A percentile compares a stretch with the other conserved stretches of the same genome.
Evolutionary conservation across 192 early-diverging fungal species (phyloP).

Genomic region (Coemansia sp.): DNA sequence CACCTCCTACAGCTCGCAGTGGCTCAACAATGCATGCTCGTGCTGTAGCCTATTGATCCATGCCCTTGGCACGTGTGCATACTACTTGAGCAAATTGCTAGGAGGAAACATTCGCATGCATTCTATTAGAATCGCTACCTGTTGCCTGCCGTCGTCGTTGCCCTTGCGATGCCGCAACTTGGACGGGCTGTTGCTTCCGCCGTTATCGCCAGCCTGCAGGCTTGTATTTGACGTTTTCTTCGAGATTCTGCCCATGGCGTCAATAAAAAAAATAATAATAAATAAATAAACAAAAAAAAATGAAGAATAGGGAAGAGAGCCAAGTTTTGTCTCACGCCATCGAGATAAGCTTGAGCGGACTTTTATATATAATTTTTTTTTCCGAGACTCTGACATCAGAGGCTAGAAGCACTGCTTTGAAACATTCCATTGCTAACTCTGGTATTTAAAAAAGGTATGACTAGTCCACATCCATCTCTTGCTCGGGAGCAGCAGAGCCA

Average conservation of each 20-base stretch:
- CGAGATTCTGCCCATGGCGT: conserved; percentile 27
- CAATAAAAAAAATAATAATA: conserved; percentile 1
- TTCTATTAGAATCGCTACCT: background rate
- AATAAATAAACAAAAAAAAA: background rate
- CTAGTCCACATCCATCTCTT: conserved; percentile 74
- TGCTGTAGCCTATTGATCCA: background rate
- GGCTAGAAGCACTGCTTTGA: background rate
- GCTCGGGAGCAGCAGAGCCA: conserved; percentile 25
- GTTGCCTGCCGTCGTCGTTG: conserved; percentile 19
- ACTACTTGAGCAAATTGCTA: background rate
- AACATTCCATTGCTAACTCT: background rate
- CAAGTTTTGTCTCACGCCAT: background rate
- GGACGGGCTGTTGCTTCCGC: conserved; percentile 24
- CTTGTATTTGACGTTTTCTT: conserved; percentile 39
- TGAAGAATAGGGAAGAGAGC: background rate
- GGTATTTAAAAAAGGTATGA: background rate
- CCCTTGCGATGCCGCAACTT: conserved; percentile 47
- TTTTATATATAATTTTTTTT: background rate
- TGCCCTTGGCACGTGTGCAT: background rate
- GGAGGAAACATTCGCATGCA: background rate
- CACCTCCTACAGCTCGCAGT: background rate
- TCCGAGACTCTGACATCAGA: background rate
- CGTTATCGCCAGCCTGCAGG: conserved; percentile 16
- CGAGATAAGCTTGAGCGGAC: background rate
- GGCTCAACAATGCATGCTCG: background rate